Conservation (phyloP, 345 rosid genomes). For the Citrus medica region DNA sequence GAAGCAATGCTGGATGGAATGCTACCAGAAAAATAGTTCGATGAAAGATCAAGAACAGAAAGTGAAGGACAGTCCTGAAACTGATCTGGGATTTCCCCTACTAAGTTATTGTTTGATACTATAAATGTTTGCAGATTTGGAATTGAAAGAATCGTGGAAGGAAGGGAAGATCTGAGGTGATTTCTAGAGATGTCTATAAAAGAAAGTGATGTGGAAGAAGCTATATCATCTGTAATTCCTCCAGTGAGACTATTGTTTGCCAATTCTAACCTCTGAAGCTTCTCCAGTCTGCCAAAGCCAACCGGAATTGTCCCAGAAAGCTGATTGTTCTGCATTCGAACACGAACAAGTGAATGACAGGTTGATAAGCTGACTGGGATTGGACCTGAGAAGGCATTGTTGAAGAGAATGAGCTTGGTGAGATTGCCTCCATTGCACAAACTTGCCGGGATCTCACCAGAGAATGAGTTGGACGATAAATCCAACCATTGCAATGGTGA, state of each 20-base stretch:
- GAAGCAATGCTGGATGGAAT: constrained; percentile 88
- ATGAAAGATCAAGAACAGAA: constrained; percentile 75
- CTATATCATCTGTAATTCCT: constrained; percentile 65
- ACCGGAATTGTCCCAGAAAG: constrained; percentile 70
- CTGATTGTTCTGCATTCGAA: constrained; percentile 77
- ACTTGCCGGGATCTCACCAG: constrained; percentile 65
- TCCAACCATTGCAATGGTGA: constrained; percentile 87
- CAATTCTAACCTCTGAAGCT: constrained; percentile 76
- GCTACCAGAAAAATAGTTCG: constrained; percentile 61
- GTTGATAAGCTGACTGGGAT: constrained; percentile 56
- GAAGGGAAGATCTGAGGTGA: constrained; percentile 56
- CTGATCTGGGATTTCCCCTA: constrained; percentile 82
- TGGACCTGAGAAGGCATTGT: constrained; percentile 74
- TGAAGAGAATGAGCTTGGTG: constrained; percentile 86
- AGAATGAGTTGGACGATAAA: constrained; percentile 71
- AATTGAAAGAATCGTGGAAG: constrained; percentile 76
- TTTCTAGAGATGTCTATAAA: constrained; percentile 81
- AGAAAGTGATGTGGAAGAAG: constrained; percentile 70
- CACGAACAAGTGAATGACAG: constrained; percentile 75
- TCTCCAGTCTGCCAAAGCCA: constrained; percentile 76
- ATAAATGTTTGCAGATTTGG: constrained; percentile 68
- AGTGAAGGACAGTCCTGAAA: constrained; percentile 94
- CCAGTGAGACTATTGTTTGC: constrained; percentile 78
- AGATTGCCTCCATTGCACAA: constrained; percentile 76
- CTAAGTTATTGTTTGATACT: constrained; percentile 54